These are phyloP conservation scores for Takashimella tepidaria DNA, from an alignment of 1,284 basidiomycete species.

Conservation along the genomic window DNA sequence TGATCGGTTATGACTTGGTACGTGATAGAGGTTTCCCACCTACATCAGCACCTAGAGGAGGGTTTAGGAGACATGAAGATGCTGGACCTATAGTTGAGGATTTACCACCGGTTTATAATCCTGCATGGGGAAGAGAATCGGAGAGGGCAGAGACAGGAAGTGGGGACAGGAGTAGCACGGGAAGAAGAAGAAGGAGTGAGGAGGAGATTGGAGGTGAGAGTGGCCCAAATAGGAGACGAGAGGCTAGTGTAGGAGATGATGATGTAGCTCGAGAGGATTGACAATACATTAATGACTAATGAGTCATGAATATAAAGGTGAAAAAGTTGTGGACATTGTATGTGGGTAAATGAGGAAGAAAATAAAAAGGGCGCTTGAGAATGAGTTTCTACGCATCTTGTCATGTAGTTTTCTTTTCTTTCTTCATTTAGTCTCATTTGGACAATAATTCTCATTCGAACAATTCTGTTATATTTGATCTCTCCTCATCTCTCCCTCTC, in stretches of 20 bases:
- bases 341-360: too few relatives aligned
- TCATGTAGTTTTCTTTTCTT: too few relatives aligned
- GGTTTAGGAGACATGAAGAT: constrained; percentile 39
- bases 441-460: too few relatives aligned
- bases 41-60: constrained; percentile 24
- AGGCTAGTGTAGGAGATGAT: not conserved
- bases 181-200: not conserved
- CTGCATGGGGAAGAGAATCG: constrained; percentile 25
- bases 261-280: too few relatives aligned
- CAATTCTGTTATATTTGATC: too few relatives aligned
- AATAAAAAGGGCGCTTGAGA: too few relatives aligned
- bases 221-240: not conserved
- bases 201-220: not conserved
- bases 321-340: too few relatives aligned
- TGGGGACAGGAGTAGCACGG: not conserved
- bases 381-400: too few relatives aligned
- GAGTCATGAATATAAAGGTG: too few relatives aligned
- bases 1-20: not conserved
- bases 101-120: constrained; percentile 38
- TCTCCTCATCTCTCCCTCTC: too few relatives aligned
- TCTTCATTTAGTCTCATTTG: too few relatives aligned
- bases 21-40: constrained; percentile 14
- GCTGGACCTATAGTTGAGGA: constrained; percentile 37
- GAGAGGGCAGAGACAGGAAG: constrained; percentile 3
- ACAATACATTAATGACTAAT: too few relatives aligned